phyloP scores from a whole-genome alignment of 441 rosid genomes.

The Biscutella laevigata region DNA sequence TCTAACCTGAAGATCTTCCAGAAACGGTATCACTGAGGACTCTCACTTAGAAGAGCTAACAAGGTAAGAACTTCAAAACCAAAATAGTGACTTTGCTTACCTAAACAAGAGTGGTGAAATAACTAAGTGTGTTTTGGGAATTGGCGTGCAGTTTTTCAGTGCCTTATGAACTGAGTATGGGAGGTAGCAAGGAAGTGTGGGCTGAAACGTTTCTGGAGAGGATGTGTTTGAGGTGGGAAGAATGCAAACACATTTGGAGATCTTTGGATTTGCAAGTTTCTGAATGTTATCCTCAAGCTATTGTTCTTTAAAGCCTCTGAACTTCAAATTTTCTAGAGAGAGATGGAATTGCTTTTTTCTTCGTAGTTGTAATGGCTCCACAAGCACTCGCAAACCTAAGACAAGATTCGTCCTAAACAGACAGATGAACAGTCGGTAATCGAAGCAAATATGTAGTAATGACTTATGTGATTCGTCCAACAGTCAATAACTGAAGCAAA shows the following conservation, averaged over 20 bases:
- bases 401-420: slow-evolving; percentile 52
- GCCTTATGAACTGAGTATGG: slow-evolving; percentile 85
- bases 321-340: slow-evolving; percentile 58
- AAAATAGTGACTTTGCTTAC: neutral
- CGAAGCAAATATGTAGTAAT: neutral
- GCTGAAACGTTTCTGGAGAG: slow-evolving; percentile 48
- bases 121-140: neutral
- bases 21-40: slow-evolving; percentile 31
- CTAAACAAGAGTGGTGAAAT: neutral
- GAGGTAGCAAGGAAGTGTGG: slow-evolving; percentile 70
- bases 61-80: slow-evolving; percentile 38
- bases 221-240: slow-evolving; percentile 51
- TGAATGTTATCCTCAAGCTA: slow-evolving; percentile 82
- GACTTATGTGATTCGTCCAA: too few species aligned
- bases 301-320: slow-evolving; percentile 47
- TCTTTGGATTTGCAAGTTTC: slow-evolving; percentile 60
- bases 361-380: slow-evolving; percentile 91
- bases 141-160: slow-evolving; percentile 62
- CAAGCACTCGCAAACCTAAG: slow-evolving; percentile 78
- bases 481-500: too few species aligned
- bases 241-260: slow-evolving; percentile 59
- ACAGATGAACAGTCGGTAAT: neutral
- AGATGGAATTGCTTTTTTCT: slow-evolving; percentile 94
- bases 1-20: slow-evolving; percentile 25
- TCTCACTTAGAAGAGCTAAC: slow-evolving; percentile 51